Percentiles rank a stretch among this genome's conserved stretches.
Conservation (phyloP, 2,329 filamentous ascomycete genomes). For the Rosellinia necatrix region DNA sequence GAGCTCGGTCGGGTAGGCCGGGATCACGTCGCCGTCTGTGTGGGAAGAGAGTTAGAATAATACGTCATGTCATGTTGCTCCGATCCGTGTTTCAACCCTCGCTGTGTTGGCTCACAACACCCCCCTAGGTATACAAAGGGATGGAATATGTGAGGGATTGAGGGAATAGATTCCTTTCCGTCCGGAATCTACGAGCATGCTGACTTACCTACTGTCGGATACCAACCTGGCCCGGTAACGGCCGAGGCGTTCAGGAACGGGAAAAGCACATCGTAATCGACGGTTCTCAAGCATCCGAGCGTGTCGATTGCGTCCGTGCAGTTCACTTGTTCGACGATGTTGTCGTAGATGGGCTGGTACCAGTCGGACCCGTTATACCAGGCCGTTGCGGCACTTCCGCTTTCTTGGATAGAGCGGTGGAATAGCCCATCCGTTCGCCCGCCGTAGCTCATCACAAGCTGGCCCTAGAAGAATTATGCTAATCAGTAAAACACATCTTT, state of each 20-base stretch:
- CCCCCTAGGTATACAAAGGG: no score
- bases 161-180: no score
- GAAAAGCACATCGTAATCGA: slow-evolving; percentile 53
- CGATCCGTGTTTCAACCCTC: no score
- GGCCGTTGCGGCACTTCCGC: slow-evolving; percentile 41
- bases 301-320: slow-evolving; percentile 53
- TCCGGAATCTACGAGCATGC: background rate
- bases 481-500: no score
- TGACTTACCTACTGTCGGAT: slow-evolving; percentile 38
- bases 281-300: slow-evolving; percentile 54
- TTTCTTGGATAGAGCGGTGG: slow-evolving; percentile 38
- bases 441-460: slow-evolving; percentile 37
- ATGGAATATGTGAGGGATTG: no score
- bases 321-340: slow-evolving; percentile 50
- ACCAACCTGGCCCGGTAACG: slow-evolving; percentile 34
- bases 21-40: slow-evolving; percentile 60
- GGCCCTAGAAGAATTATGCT: slow-evolving; percentile 24
- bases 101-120: no score
- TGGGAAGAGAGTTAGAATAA: slow-evolving; percentile 4
- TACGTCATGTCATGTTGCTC: background rate
- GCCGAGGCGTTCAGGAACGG: slow-evolving; percentile 46
- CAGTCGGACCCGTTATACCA: slow-evolving; percentile 45
- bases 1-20: slow-evolving; percentile 56
- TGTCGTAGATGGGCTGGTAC: slow-evolving; percentile 53
- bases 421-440: slow-evolving; percentile 36